Evolutionary conservation across 176 grass and related monocot genomes (phyloP).

Genomic region (Carex cristatella): DNA sequence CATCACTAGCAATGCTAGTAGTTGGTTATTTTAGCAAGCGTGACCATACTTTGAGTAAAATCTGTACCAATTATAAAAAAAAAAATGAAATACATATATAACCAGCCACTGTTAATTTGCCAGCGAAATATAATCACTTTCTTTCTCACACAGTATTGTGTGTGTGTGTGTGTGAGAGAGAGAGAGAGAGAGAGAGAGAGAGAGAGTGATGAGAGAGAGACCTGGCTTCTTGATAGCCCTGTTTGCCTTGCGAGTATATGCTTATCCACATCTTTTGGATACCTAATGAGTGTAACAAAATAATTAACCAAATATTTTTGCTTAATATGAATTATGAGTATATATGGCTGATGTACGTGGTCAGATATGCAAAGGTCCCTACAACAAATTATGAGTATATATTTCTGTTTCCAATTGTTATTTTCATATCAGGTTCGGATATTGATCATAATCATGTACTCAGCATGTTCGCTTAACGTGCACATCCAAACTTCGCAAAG

Average conservation of each 20-base stretch:
- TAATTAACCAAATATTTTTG: neutral
- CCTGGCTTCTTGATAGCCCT: slow-evolving; percentile 74
- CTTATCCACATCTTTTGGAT: slow-evolving; percentile 79
- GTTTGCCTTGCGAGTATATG: slow-evolving; percentile 70
- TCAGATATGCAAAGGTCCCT: neutral
- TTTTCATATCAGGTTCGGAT: neutral
- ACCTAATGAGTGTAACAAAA: slow-evolving; percentile 30
- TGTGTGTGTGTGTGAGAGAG: too few relatives aligned
- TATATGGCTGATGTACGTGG: neutral
- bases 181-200: neutral
- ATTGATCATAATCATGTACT: neutral
- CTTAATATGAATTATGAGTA: neutral
- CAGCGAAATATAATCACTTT: neutral
- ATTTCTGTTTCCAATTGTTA: neutral
- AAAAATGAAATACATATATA: neutral
- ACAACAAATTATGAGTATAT: neutral
- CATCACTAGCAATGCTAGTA: neutral
- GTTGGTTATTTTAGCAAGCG: neutral
- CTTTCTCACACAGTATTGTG: neutral
- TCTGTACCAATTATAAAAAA: neutral
- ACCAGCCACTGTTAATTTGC: neutral
- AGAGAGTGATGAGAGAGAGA: slow-evolving; percentile 16
- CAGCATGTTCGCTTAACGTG: neutral
- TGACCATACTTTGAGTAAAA: neutral
- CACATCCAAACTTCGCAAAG: neutral